These are phyloP conservation scores for Acer campestre DNA, from an alignment of 345 rosid species.

Conservation along the genomic window DNA sequence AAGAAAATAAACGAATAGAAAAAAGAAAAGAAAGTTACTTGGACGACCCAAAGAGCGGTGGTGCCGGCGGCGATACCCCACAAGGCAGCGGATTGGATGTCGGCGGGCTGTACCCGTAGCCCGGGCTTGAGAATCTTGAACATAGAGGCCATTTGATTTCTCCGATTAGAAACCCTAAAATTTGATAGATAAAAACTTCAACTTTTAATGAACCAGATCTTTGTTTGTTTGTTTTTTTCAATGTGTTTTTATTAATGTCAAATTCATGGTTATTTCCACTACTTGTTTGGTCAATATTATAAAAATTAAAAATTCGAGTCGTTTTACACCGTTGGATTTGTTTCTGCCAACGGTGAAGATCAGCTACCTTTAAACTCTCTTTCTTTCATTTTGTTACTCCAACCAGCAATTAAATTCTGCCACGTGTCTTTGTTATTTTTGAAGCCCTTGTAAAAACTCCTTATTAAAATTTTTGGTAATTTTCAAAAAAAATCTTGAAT, in stretches of 20 bases:
- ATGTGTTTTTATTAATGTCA: background rate
- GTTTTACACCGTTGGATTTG: background rate
- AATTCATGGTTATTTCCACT: background rate
- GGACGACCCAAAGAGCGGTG: slow-evolving; percentile 70
- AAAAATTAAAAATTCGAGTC: too few relatives aligned
- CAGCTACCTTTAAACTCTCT: too few relatives aligned
- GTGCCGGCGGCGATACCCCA: slow-evolving; percentile 89
- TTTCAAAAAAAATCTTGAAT: too few relatives aligned
- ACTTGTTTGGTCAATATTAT: background rate
- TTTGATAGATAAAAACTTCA: background rate
- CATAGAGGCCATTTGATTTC: slow-evolving; percentile 41
- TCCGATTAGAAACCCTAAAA: slow-evolving; percentile 9
- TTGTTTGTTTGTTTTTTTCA: background rate
- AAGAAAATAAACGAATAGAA: slow-evolving; percentile 6
- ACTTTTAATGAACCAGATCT: slow-evolving; percentile 4
- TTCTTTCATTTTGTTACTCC: too few relatives aligned
- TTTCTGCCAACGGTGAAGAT: background rate
- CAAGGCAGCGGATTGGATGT: slow-evolving; percentile 69
- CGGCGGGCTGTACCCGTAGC: slow-evolving; percentile 56
- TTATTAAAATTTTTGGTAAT: too few relatives aligned
- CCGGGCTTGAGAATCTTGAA: slow-evolving; percentile 53
- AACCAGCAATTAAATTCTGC: too few relatives aligned
- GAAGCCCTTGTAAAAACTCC: too few relatives aligned
- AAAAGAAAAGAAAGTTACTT: slow-evolving; percentile 43
- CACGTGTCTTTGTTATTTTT: too few relatives aligned